Evolutionary conservation across 2,329 filamentous ascomycete species (phyloP).

Genomic region (Epichloe scottii): DNA sequence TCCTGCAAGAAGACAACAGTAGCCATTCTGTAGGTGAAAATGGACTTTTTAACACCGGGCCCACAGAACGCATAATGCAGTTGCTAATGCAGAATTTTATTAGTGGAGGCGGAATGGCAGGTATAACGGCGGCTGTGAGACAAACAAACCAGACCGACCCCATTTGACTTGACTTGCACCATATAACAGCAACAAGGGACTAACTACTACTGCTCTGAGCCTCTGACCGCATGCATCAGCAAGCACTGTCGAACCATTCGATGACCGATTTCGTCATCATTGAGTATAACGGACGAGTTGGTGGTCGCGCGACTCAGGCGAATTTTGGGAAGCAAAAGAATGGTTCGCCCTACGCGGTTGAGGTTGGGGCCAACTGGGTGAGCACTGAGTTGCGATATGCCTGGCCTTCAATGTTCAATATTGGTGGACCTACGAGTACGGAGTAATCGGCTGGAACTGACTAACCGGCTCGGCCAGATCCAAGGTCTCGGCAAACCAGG

Average conservation of each 20-base stretch:
- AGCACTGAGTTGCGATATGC: neutral
- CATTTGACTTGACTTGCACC: no score
- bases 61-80: no score
- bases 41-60: neutral
- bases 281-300: slow-evolving; percentile 49
- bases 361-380: slow-evolving; percentile 57
- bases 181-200: neutral
- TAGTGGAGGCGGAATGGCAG: slow-evolving; percentile 46
- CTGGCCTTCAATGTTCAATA: neutral
- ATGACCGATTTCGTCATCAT: slow-evolving; percentile 52
- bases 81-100: neutral
- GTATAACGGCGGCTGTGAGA: slow-evolving; percentile 43
- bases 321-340: slow-evolving; percentile 38
- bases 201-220: neutral
- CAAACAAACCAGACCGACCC: neutral
- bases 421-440: neutral
- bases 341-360: slow-evolving; percentile 43
- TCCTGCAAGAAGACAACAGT: slow-evolving; percentile 19
- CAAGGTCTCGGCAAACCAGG: slow-evolving; percentile 13
- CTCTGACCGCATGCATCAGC: slow-evolving; percentile 13
- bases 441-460: neutral
- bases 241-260: slow-evolving; percentile 48
- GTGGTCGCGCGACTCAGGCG: slow-evolving; percentile 47
- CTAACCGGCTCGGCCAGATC: slow-evolving; percentile 13
- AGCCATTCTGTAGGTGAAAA: slow-evolving; percentile 16